Evolutionary conservation across 164 flowering plant genomes (phyloP), one percentile per base, ranked within the genome.

Genomic region (Saururus chinensis): DNA sequence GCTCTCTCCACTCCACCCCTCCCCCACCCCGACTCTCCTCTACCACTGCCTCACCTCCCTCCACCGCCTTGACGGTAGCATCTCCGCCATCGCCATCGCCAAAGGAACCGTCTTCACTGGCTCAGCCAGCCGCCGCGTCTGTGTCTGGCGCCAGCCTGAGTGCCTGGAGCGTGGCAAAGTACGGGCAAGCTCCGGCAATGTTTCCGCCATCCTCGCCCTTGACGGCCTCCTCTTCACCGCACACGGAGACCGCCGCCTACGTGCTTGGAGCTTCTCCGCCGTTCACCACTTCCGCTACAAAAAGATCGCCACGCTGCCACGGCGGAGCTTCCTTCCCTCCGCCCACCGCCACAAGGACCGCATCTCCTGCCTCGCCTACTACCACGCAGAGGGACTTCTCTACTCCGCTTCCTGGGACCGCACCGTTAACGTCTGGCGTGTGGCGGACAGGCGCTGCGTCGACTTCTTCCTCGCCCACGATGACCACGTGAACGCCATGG

Each of bases 311-410:
- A 67, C 64, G 4, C 56, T 74, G 17, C 77, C 77, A 51, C 53
- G 26, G 1, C 23, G 62, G 17, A 61, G 48, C 63, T 53, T 70
- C 51, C 56, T 41, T 1, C 14, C 61, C 12, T 59, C 60, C 25
- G n/a, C 35, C n/a, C 65, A 60, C 5, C 65, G 69, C 11, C 84
- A 77, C 68, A 71, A 68, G 45, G 83, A 80, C 56, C 53, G 40
- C 24, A 61, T 81, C 40, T 73, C 85, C 0, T 83, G 88, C 68
- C 60, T 78, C 9, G 81, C 81, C 49, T 78, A 75, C 72, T 59
- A 78, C 66, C 60, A 68, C 52, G 41, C 51, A 5, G 81, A 78
- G 59, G 70, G 71, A 17, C 56, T 78, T 1, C 55, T 78, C 30
- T 78, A 75, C 65, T 72, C 75, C 1, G 75, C 79, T 5, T 78